These are phyloP conservation scores for Somion occarium DNA, from an alignment of 1,284 basidiomycete species.

Conservation along the genomic window DNA sequence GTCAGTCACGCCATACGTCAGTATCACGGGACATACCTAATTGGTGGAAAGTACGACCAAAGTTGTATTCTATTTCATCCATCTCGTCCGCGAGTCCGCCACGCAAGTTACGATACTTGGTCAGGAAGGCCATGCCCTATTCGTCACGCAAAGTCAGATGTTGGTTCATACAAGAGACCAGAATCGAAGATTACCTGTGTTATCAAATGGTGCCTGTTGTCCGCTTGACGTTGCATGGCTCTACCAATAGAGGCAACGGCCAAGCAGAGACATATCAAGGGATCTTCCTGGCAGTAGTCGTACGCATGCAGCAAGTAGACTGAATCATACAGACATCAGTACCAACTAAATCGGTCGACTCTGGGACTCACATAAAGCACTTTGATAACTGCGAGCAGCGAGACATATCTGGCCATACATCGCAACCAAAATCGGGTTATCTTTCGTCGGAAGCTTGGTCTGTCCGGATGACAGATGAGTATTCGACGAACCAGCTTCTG, in stretches of 20 bases:
- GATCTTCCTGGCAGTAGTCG: slow-evolving; percentile 80
- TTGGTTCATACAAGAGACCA: not conserved
- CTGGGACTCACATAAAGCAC: slow-evolving; percentile 76
- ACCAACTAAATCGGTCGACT: slow-evolving; percentile 3
- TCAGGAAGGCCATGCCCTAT: slow-evolving; percentile 80
- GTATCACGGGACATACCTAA: slow-evolving; percentile 69
- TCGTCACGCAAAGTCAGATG: not conserved
- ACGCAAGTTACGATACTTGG: slow-evolving; percentile 64
- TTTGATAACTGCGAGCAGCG: slow-evolving; percentile 83
- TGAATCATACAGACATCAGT: slow-evolving; percentile 24
- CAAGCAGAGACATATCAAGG: slow-evolving; percentile 79
- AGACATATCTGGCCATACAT: slow-evolving; percentile 89
- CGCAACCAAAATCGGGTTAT: slow-evolving; percentile 71
- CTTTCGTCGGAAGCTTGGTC: slow-evolving; percentile 53
- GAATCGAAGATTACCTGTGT: slow-evolving; percentile 47
- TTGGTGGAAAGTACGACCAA: slow-evolving; percentile 87
- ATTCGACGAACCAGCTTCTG: slow-evolving; percentile 18
- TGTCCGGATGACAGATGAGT: slow-evolving; percentile 18
- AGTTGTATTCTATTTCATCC: slow-evolving; percentile 88
- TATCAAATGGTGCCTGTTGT: slow-evolving; percentile 88
- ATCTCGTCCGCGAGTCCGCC: slow-evolving; percentile 40
- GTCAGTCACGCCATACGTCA: too few species aligned
- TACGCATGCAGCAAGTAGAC: slow-evolving; percentile 89
- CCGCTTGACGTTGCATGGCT: slow-evolving; percentile 89
- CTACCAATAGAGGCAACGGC: slow-evolving; percentile 84